These are phyloP conservation scores for Daldinia sp. DNA, from an alignment of 2,329 filamentous ascomycete species.

Conservation along the genomic window DNA sequence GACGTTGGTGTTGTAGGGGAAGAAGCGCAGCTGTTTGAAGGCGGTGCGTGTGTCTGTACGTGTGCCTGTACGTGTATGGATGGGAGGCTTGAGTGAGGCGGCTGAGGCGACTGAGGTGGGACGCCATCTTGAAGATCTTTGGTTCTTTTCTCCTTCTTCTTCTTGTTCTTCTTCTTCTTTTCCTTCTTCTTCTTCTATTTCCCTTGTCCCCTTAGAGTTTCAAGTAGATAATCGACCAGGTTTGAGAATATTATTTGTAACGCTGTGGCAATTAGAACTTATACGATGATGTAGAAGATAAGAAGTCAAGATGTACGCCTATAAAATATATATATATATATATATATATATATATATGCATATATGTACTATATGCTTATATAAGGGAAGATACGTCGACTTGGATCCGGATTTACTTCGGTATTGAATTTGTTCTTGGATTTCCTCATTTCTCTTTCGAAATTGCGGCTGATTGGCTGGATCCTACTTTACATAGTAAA, in stretches of 20 bases:
- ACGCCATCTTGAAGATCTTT: constrained; percentile 29
- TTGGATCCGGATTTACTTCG: not conserved
- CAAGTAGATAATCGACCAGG: no score
- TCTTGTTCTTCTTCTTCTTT: not conserved
- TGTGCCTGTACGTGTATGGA: not conserved
- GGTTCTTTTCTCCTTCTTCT: not conserved
- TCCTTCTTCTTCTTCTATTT: not conserved
- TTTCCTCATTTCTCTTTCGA: constrained; percentile 28
- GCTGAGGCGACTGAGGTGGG: constrained; percentile 30
- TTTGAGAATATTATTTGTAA: not conserved
- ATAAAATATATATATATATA: not conserved
- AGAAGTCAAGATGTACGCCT: no score
- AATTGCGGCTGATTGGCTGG: constrained; percentile 24
- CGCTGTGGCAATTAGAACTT: not conserved
- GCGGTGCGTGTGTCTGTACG: constrained; percentile 1
- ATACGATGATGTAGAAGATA: no score
- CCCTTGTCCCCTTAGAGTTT: no score
- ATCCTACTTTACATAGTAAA: no score
- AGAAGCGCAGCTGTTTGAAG: constrained; percentile 5
- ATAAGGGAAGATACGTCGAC: not conserved
- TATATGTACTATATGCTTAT: not conserved
- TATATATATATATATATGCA: not conserved
- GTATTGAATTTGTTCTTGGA: not conserved
- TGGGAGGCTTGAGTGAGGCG: constrained; percentile 25
- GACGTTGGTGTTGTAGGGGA: constrained; percentile 38